phyloP scores from a whole-genome alignment of 1,284 basidiomycete species.

The Marasmius tenuissimus region DNA sequence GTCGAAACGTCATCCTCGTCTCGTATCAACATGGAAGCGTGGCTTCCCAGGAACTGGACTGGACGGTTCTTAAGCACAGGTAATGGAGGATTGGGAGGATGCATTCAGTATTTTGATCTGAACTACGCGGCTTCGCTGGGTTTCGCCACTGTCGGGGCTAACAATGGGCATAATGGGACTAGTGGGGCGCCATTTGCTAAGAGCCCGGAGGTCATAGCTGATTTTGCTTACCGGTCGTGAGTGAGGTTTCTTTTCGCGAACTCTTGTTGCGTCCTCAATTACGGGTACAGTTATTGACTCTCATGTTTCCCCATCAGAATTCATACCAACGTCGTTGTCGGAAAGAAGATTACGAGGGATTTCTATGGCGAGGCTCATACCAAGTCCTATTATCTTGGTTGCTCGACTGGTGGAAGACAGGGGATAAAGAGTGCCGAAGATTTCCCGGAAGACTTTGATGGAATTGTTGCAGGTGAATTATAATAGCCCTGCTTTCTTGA shows the following conservation, averaged over 20 bases:
- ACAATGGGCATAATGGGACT: constrained; percentile 19
- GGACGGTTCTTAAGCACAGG: neutral
- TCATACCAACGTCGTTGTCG: no score
- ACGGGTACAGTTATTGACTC: no score
- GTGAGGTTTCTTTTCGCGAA: neutral
- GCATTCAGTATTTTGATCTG: constrained; percentile 10
- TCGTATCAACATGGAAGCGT: neutral
- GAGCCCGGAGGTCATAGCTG: constrained; percentile 15
- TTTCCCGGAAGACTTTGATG: no score
- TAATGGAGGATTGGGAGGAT: neutral
- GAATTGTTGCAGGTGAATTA: no score
- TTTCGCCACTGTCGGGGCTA: constrained; percentile 14
- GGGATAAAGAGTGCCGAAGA: no score
- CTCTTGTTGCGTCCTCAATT: neutral
- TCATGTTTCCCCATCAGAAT: no score
- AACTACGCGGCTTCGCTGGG: constrained; percentile 8
- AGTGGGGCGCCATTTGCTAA: constrained; percentile 14
- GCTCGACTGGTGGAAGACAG: no score
- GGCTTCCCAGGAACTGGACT: neutral
- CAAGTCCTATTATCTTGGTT: no score
- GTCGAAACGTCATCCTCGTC: neutral
- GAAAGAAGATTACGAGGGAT: no score
- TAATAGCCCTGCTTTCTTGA: no score
- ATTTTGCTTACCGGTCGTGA: constrained; percentile 18
- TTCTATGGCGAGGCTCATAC: no score